Base-by-base conservation (phyloP, 2,329 filamentous ascomycete species). In the Myrmaecium sp. region DNA sequence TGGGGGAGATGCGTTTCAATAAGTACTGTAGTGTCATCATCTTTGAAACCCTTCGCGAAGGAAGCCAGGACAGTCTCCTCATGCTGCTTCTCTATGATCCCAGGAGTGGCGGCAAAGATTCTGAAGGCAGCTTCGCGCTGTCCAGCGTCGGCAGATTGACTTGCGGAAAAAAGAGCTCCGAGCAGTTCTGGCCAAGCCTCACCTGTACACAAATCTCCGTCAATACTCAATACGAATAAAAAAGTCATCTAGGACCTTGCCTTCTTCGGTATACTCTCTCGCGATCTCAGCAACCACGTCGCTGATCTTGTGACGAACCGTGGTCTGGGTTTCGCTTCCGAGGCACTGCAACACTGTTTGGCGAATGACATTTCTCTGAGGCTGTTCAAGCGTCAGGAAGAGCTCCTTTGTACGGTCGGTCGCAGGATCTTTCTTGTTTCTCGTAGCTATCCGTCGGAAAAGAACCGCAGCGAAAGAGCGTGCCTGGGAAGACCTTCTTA, bases 221-320 rank as follows among this genome's bases (percentile, higher is more conserved):
- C 27, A 29, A 21, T 21, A 13, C 14, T 30, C n/a, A 30, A 26
- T 29, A 23, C 17, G 7, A 29, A 30, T 15, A 34, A 23, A 16
- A 14, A 18, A 16, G 8, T 27, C 12, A 17, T 14, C 27, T 26
- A 17, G 24, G 18, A 30, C 59, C 74, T 51, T 64, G 92, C 82
- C 75, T 44, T 78, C 82, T 43, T 95, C 89, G 23, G 80, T 78
- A 55, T 94, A 94, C 58, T 98, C 83, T 44, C 89, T 73, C 23
- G 86, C 89, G 33, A 98, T 66, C 55, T 98, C 89, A 14, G 89
- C 89, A 34, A 95, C 79, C n/a, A 86, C 83, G 55, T 98, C 89
- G 41, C 84, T 89, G 47, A 95, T 79, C 56, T 98, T 98, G 59
- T 93, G 89, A 43, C 89, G 69, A 24, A 93, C 79, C 20, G 69